Evolutionary conservation across 2,329 filamentous ascomycete species (phyloP), one percentile per base, ranked within the genome.

Genomic region (Hypoxylon sp.): DNA sequence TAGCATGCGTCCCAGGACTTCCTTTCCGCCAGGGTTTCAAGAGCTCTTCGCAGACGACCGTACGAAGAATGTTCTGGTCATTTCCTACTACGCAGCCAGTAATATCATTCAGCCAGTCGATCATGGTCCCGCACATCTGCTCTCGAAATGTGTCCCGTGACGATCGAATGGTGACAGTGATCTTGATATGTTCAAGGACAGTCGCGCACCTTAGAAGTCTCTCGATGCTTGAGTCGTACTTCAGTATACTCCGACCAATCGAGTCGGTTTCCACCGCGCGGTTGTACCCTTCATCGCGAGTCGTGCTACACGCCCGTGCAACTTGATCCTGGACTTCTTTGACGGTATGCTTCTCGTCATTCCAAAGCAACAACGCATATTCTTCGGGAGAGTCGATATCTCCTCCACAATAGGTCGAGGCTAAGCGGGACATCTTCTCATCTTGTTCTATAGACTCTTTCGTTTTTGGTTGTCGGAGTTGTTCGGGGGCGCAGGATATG

Each of bases 301-400:
- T 87, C 70, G 92, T 90, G 65, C 87, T 88, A 81, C 96, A 99
- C 52, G 96, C 96, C 69, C 95, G 88, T 2, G 93, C 91, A 21
- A 99, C 93, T 77, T 98, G 95, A 61, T 96, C 89, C 71, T 90
- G 86, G 5, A 99, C 95, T 77, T 99, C 96, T 48, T 90, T 88
- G 45, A 98, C 90, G 0, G 96, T 99, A 77, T 99, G 96, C 79
- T 99, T 99, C 81, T 99, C 96, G 70, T 99, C 96, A 73, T 99
- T 99, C 96, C 96, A 99, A 4, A 99, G 83, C 14, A 97, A 83
- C 46, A 99, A 82, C 4, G 92, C 91, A 78, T 91, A 99, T 73
- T 97, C 93, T 11, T 87, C 87, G 23, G 90, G 85, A 2, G 87
- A 83, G 60, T 90, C 87, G 5, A 87, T 82, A 72, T 92, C 88